Base-by-base conservation (phyloP, 164 flowering plant species). In the Taxillus chinensis region DNA sequence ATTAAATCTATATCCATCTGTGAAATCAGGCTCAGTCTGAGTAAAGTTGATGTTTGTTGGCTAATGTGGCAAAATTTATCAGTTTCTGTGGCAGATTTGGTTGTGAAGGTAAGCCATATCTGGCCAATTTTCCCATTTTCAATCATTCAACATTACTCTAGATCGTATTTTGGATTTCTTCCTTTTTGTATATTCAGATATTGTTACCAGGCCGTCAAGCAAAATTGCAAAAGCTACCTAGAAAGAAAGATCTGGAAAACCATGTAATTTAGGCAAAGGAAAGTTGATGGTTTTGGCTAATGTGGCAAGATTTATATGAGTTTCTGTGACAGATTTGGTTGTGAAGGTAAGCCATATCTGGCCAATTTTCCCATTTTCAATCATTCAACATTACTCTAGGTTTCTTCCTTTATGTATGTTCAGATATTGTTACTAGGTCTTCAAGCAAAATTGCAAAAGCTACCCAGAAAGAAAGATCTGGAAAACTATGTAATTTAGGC, bases 11-110 rank as follows among this genome's bases (percentile, higher is more conserved):
- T 93, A 54, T 89, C 85, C 57, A 74, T 89, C 72, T 90, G 96
- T 73, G 99, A 93, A 80, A 79, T 93, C 62, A 93, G 86, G 70
- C 78, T 93, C 63, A 87, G 99, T 70, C 63, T 93, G 85, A 76
- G 99, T 97, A 67, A 91, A 86, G 79, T 89, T 91, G 96, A 87
- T 81, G 90, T 73, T 91, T 71, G 27, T 71, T 27, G 27, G 27
- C 27, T 27, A 27, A 27, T 27, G 27, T 91, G 72, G 95, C 93
- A n/a, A 85, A 95, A 73, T 89, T 86, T 77, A 68, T 95, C 66
- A 38, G 80, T 95, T 71, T 79, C 87, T 57, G 73, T 91, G 56
- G 78, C 89, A 46, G 97, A 89, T 60, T 75, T 95, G 79, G 77
- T 79, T 61, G 52, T 95, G 66, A 91, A 85, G 96, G 99, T 91